Evolutionary conservation across 2,329 filamentous ascomycete genomes (phyloP).

Genomic region (Trichoderma guizhouense): DNA sequence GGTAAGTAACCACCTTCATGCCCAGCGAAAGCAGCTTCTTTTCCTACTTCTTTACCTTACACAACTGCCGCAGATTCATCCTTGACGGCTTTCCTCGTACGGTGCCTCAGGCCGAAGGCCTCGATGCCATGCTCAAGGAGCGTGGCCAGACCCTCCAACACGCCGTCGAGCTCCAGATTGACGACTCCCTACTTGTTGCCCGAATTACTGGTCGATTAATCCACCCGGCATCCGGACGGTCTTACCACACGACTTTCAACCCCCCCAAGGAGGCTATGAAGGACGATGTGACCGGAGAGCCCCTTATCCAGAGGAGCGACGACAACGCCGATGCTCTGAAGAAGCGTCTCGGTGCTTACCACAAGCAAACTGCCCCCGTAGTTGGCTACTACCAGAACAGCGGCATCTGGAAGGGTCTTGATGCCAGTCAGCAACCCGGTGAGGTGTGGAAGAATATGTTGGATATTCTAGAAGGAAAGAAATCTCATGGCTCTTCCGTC

Average conservation of each 20-base stretch:
- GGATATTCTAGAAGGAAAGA: constrained; percentile 69
- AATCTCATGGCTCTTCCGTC: constrained; percentile 37
- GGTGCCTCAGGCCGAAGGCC: constrained; percentile 88
- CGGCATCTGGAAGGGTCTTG: constrained; percentile 93
- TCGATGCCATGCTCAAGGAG: constrained; percentile 82
- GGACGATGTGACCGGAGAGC: constrained; percentile 95
- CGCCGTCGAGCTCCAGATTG: constrained; percentile 94
- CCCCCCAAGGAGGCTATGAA: constrained; percentile 91
- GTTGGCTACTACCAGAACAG: constrained; percentile 96
- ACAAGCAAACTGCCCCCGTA: constrained; percentile 88
- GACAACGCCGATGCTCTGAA: constrained; percentile 95
- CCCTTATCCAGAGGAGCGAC: constrained; percentile 91
- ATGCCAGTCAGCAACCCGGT: constrained; percentile 92
- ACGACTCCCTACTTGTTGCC: constrained; percentile 87
- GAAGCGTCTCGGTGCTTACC: constrained; percentile 92
- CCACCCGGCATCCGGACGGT: constrained; percentile 92
- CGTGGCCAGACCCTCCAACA: constrained; percentile 86
- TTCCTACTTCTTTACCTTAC: constrained; percentile 8
- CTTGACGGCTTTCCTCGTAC: constrained; percentile 98
- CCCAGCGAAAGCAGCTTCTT: constrained; percentile 17
- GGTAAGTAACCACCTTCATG: constrained; percentile 51
- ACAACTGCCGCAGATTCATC: constrained; percentile 69
- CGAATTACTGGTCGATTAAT: constrained; percentile 95
- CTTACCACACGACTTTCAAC: constrained; percentile 99
- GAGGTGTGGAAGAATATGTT: constrained; percentile 94